These are phyloP conservation scores for Fusarium avenaceum DNA, from an alignment of 2,329 filamentous ascomycete genomes.

Conservation along the genomic window DNA sequence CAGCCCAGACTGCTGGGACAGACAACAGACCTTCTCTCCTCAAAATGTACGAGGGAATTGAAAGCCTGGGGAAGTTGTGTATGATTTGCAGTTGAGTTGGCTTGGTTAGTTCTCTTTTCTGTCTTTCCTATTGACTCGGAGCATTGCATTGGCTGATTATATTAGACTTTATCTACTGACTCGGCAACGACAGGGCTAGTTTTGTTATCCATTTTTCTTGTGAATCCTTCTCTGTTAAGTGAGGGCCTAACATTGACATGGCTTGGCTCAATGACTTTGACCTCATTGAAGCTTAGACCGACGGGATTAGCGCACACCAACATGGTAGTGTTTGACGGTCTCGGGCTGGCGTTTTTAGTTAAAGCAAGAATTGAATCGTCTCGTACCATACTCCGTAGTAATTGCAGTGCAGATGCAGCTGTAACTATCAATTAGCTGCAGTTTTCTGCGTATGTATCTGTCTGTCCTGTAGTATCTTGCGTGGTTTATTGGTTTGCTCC, in stretches of 20 bases:
- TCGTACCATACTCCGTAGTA: not conserved
- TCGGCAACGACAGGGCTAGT: conserved; percentile 18
- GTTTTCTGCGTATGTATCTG: not conserved
- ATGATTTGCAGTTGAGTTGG: too few relatives aligned
- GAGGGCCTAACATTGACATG: conserved; percentile 4
- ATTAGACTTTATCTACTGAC: conserved; percentile 36
- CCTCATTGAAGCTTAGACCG: conserved; percentile 29
- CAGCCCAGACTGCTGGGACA: conserved; percentile 41
- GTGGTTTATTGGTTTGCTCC: conserved; percentile 1
- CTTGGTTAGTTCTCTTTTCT: not conserved
- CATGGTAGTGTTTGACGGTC: conserved; percentile 20
- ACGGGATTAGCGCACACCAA: conserved; percentile 42
- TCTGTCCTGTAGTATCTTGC: conserved; percentile 14
- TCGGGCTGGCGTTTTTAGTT: conserved; percentile 20
- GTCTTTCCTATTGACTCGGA: conserved; percentile 4
- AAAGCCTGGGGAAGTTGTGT: not conserved
- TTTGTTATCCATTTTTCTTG: not conserved
- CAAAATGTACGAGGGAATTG: conserved; percentile 10
- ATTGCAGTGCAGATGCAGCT: not conserved
- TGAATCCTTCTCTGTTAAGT: conserved; percentile 5
- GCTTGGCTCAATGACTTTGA: conserved; percentile 18
- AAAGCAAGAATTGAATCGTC: not conserved
- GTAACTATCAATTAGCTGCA: not conserved
- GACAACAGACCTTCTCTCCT: not conserved
- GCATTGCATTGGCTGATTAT: not conserved